Conservation (phyloP, 148 eudicot genomes). For the Talinum fruticosum region DNA sequence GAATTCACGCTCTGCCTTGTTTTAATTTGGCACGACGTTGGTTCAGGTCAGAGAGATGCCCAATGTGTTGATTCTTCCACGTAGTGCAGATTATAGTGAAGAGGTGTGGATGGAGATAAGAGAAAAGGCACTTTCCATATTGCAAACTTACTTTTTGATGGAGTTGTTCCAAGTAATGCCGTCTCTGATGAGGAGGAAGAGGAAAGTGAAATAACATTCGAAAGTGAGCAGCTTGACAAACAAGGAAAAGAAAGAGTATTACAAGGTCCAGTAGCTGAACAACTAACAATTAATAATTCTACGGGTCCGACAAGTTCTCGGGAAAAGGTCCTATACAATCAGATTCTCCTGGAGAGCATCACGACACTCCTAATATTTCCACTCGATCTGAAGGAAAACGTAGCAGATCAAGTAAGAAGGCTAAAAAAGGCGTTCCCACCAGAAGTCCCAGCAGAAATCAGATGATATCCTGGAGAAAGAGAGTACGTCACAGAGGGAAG, state of each 20-base stretch:
- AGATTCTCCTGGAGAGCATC: constrained; percentile 56
- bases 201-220: constrained; percentile 60
- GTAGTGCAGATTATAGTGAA: constrained; percentile 99
- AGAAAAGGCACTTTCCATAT: constrained; percentile 82
- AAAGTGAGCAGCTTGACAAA: constrained; percentile 45
- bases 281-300: constrained; percentile 39
- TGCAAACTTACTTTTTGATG: constrained; percentile 81
- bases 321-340: constrained; percentile 40
- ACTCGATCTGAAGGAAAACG: constrained; percentile 67
- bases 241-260: constrained; percentile 46
- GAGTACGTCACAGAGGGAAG: constrained; percentile 67
- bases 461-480: constrained; percentile 72
- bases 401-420: constrained; percentile 94
- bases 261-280: constrained; percentile 47
- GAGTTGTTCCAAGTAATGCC: constrained; percentile 62
- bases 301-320: constrained; percentile 52
- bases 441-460: constrained; percentile 67
- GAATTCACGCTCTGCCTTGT: background rate
- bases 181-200: constrained; percentile 86
- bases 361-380: constrained; percentile 56
- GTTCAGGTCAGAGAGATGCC: constrained; percentile 97
- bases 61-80: constrained; percentile 96
- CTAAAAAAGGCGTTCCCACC: constrained; percentile 89
- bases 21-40: constrained; percentile 15
- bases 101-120: constrained; percentile 99